Evolutionary conservation across 2,329 filamentous ascomycete species (phyloP).

Genomic region (Fusarium newnesense): DNA sequence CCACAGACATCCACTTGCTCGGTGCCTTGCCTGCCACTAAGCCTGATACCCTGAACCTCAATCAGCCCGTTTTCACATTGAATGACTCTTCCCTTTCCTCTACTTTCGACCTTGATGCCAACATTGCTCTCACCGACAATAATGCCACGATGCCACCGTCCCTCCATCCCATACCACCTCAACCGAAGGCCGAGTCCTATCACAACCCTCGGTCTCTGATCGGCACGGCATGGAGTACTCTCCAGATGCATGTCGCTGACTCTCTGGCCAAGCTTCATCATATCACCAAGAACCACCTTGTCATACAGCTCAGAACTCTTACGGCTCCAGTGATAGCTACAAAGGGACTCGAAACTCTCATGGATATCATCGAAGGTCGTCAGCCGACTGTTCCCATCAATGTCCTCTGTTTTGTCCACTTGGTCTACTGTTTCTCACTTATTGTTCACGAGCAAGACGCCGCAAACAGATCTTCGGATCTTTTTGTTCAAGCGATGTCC

Average conservation of each 20-base stretch:
- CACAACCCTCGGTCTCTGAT: slow-evolving; percentile 50
- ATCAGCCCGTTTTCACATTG: slow-evolving; percentile 52
- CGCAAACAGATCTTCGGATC: slow-evolving; percentile 47
- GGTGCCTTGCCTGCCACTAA: slow-evolving; percentile 45
- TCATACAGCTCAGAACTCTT: slow-evolving; percentile 53
- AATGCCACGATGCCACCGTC: slow-evolving; percentile 34
- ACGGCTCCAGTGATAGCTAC: slow-evolving; percentile 52
- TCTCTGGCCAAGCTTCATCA: slow-evolving; percentile 57
- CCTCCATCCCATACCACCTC: slow-evolving; percentile 21
- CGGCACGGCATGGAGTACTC: slow-evolving; percentile 55
- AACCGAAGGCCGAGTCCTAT: slow-evolving; percentile 43
- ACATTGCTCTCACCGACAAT: slow-evolving; percentile 51
- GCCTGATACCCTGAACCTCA: slow-evolving; percentile 45
- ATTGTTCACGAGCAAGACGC: slow-evolving; percentile 57
- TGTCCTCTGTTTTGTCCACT: slow-evolving; percentile 62
- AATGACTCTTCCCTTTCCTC: slow-evolving; percentile 48
- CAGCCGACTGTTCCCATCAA: slow-evolving; percentile 53
- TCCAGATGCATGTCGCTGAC: slow-evolving; percentile 58
- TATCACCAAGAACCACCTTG: slow-evolving; percentile 55
- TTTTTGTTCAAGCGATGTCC: slow-evolving; percentile 60
- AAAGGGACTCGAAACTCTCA: slow-evolving; percentile 56
- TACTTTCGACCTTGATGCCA: slow-evolving; percentile 49
- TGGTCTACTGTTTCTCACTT: slow-evolving; percentile 62
- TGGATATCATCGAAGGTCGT: slow-evolving; percentile 52
- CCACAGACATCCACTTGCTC: slow-evolving; percentile 53